Evolutionary conservation across 441 rosid genomes (phyloP).

Genomic region (Erodium chrysanthum): DNA sequence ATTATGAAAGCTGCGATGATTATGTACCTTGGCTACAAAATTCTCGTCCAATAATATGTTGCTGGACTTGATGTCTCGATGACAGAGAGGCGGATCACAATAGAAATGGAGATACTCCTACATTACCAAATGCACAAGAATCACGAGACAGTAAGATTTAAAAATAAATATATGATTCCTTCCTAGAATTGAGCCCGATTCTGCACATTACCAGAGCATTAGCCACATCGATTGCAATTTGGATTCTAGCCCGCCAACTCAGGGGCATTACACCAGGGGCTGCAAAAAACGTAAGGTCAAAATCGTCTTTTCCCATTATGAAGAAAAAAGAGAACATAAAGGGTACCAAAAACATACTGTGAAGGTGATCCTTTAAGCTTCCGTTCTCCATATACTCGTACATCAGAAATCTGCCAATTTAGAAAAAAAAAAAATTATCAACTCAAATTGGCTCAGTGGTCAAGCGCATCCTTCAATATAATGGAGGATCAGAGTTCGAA

Average conservation of each 20-base stretch:
- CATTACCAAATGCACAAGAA: slow-evolving; percentile 13
- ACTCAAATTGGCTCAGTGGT: too few species aligned
- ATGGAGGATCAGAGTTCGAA: too few species aligned
- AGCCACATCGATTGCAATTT: slow-evolving; percentile 80
- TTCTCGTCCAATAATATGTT: slow-evolving; percentile 81
- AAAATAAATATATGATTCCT: too few species aligned
- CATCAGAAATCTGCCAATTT: slow-evolving; percentile 64
- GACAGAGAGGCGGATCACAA: slow-evolving; percentile 94
- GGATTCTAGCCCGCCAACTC: slow-evolving; percentile 85
- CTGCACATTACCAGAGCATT: slow-evolving; percentile 72
- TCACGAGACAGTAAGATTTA: slow-evolving; percentile 4
- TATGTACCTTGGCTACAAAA: slow-evolving; percentile 72
- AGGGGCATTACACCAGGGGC: slow-evolving; percentile 46
- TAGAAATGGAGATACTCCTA: slow-evolving; percentile 97
- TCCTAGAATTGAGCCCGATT: slow-evolving; percentile 9
- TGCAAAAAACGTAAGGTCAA: slow-evolving; percentile 24
- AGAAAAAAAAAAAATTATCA: neutral
- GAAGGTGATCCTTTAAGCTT: slow-evolving; percentile 78
- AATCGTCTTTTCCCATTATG: too few species aligned
- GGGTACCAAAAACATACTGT: slow-evolving; percentile 42
- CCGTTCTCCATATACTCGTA: slow-evolving; percentile 90
- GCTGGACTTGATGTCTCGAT: slow-evolving; percentile 88
- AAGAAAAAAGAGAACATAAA: neutral
- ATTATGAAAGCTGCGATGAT: too few species aligned
- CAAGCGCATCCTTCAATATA: too few species aligned